A percentile compares a stretch with the other conserved stretches of the same genome.
Conservation (phyloP, 441 rosid species). For the Erodium chrysanthum region DNA sequence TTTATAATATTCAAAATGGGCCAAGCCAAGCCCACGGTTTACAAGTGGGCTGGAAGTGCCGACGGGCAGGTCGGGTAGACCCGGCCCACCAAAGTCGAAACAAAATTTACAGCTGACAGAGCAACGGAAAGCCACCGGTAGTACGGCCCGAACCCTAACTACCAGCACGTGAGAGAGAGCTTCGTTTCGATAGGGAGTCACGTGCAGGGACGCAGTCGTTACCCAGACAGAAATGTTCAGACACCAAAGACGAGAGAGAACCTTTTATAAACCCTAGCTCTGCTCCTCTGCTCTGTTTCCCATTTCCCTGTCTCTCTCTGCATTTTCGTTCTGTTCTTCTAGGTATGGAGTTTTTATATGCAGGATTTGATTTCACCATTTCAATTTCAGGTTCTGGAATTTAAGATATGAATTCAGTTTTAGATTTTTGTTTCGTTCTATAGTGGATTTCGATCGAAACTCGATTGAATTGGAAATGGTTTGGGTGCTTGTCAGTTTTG, state of each 20-base stretch:
- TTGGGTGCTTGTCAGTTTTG: not conserved
- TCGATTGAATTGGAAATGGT: not conserved
- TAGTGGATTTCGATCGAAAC: not conserved
- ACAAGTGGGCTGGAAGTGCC: no score
- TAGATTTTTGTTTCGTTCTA: not conserved
- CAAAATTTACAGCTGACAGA: no score
- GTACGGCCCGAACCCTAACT: not conserved
- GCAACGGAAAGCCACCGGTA: not conserved
- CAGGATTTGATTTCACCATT: not conserved
- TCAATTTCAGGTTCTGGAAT: not conserved
- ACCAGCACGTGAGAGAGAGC: not conserved
- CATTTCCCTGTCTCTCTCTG: not conserved
- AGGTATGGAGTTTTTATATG: not conserved
- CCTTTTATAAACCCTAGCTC: conserved; percentile 7
- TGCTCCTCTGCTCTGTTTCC: conserved; percentile 1
- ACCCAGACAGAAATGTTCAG: conserved; percentile 4
- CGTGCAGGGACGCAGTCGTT: not conserved
- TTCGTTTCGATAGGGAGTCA: conserved; percentile 5
- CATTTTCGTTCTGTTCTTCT: not conserved
- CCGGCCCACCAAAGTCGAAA: no score
- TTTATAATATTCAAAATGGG: no score
- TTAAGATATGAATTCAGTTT: not conserved
- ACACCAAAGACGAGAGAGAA: not conserved
- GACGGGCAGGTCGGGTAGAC: no score
- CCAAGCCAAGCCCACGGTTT: no score